These are phyloP conservation scores for Turritis glabra DNA, from an alignment of 345 rosid genomes.

Conservation along the genomic window DNA sequence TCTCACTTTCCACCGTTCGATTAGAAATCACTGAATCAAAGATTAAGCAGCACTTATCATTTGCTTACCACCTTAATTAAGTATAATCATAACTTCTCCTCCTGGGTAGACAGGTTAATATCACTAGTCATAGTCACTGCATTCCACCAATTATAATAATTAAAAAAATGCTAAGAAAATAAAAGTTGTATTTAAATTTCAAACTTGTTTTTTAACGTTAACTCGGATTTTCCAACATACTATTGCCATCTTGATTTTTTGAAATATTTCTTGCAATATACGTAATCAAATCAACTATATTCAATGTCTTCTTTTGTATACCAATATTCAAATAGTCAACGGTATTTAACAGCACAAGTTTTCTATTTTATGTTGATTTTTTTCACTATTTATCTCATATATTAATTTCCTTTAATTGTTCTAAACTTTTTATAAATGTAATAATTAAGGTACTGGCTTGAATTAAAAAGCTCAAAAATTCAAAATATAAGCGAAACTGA, in stretches of 20 bases:
- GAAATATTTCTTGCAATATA: background rate
- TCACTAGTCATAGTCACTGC: conserved; percentile 6
- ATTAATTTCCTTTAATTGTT: too few relatives aligned
- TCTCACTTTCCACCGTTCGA: conserved; percentile 36
- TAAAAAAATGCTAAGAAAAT: background rate
- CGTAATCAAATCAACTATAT: background rate
- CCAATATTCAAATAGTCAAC: background rate
- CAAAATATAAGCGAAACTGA: too few relatives aligned
- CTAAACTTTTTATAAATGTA: too few relatives aligned
- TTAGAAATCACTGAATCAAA: conserved; percentile 32
- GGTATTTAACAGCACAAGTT: too few relatives aligned
- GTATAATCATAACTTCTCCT: conserved; percentile 28
- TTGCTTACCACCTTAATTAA: conserved; percentile 25
- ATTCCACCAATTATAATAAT: background rate
- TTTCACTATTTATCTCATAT: too few relatives aligned
- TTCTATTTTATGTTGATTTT: too few relatives aligned
- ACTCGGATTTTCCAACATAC: background rate
- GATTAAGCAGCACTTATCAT: conserved; percentile 32
- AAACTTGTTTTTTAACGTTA: background rate
- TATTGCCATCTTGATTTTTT: background rate
- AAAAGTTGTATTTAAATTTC: background rate
- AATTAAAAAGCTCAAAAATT: too few relatives aligned
- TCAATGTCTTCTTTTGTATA: background rate
- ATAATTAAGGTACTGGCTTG: too few relatives aligned
- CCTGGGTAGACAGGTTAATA: conserved; percentile 20